Evolutionary conservation across 1,139 yeast species (phyloP).

Genomic region (Candida sp.): DNA sequence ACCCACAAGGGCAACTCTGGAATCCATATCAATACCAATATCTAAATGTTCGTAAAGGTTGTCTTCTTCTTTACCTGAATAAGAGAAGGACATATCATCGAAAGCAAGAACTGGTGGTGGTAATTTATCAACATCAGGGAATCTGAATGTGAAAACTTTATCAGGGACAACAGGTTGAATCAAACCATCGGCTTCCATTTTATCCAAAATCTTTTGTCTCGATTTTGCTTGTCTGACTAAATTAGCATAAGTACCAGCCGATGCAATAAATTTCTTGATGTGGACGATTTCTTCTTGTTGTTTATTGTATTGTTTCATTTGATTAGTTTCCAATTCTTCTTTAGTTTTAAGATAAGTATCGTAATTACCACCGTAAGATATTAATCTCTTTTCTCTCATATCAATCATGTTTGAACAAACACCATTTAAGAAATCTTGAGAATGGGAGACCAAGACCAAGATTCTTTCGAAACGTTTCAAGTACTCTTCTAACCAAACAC

Average conservation of each 20-base stretch:
- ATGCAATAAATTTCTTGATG: slow-evolving; percentile 97
- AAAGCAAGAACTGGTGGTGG: slow-evolving; percentile 99
- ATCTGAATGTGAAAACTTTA: slow-evolving; percentile 88
- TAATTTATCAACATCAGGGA: slow-evolving; percentile 94
- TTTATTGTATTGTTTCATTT: slow-evolving; percentile 94
- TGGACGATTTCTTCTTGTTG: slow-evolving; percentile 99
- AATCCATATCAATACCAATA: slow-evolving; percentile 99
- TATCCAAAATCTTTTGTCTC: slow-evolving; percentile 97
- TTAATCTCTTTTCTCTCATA: slow-evolving; percentile 77
- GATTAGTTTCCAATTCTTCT: slow-evolving; percentile 91
- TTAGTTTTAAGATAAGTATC: slow-evolving; percentile 96
- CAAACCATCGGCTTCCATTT: slow-evolving; percentile 99
- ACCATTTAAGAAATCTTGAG: slow-evolving; percentile 99
- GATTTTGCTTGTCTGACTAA: slow-evolving; percentile 98
- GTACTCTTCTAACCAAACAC: slow-evolving; percentile 99
- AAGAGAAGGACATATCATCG: slow-evolving; percentile 91
- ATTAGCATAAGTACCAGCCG: slow-evolving; percentile 99
- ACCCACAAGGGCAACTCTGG: slow-evolving; percentile 96
- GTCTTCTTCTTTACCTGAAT: slow-evolving; percentile 84
- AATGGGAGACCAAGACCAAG: slow-evolving; percentile 92
- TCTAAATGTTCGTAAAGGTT: slow-evolving; percentile 87
- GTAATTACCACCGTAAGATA: slow-evolving; percentile 95
- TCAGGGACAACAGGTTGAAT: slow-evolving; percentile 92
- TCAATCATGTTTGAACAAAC: slow-evolving; percentile 98
- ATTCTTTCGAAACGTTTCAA: slow-evolving; percentile 92